Evolutionary conservation across 116 monocot genomes (phyloP), one percentile per base, ranked within the genome.

Genomic region (Zostera marina): DNA sequence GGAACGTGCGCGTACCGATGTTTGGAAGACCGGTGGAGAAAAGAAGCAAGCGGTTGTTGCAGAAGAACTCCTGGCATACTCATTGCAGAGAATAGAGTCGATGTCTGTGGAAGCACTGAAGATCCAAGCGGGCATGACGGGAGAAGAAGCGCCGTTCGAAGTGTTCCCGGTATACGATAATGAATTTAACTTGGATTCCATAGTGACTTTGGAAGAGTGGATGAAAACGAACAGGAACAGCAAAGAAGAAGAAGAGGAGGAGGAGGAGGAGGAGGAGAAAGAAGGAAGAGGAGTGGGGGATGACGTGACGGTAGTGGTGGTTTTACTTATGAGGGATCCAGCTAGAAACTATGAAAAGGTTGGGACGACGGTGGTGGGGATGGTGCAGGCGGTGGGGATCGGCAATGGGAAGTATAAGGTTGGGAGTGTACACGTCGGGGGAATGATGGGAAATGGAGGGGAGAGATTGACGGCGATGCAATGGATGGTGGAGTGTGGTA

Each of bases 41-140:
- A 32, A 32, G 32, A 5, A 32, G 5, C 32, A 32, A 32, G 65
- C 82, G 9, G 68, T 80, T 41, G 4, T 12, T 1, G 44, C 72
- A 47, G 89, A 88, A 19, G 84, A 82, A 24, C 59, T 89, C 0
- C 62, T 96, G 3, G 62, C 80, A 0, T 70, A 78, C 63, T 63
- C 79, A 4, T 11, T 89, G 56, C 96, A 96, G 72, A 85, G 75
- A 76, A 74, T 96, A 32, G 43, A 47, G 39, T 25, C 76, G 0
- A 89, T 96, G 89, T 82, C 79, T 1, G 63, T 96, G 12, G 78
- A 96, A 19, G 85, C 77, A 9, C 74, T 96, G 11, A 96, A 96
- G 68, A 44, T 96, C 11, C 89, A 96, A 62, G 89, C 82, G 5
- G 89, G 68, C 19, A 62, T 85, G 73, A 54, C 71, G 3, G 89